Evolutionary conservation across 169 alveolate species (phyloP).

Genomic region (Eimeria brunetti): DNA sequence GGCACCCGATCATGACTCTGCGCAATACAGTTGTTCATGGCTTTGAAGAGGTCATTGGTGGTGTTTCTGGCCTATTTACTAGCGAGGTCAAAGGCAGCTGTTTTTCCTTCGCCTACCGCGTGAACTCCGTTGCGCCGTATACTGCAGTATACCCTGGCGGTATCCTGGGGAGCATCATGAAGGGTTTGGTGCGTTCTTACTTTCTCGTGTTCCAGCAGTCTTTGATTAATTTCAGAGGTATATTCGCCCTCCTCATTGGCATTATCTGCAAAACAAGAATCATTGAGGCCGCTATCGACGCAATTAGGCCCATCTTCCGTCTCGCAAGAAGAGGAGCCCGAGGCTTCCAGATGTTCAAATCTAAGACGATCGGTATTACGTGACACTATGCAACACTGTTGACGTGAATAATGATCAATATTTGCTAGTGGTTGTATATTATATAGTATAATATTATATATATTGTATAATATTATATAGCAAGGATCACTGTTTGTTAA

Average conservation of each 20-base stretch:
- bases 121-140: constrained; percentile 42
- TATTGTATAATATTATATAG: no score
- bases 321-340: constrained; percentile 37
- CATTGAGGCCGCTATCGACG: constrained; percentile 18
- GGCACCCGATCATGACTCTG: constrained; percentile 43
- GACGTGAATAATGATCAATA: no score
- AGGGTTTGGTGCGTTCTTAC: constrained; percentile 65
- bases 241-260: constrained; percentile 53
- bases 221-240: constrained; percentile 61
- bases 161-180: constrained; percentile 70
- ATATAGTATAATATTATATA: no score
- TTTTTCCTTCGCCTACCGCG: constrained; percentile 61
- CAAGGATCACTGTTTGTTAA: no score
- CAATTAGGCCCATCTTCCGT: constrained; percentile 45
- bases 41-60: constrained; percentile 44
- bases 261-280: constrained; percentile 60
- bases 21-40: constrained; percentile 31
- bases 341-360: not conserved
- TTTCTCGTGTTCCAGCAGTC: constrained; percentile 60
- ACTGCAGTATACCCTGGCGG: constrained; percentile 70
- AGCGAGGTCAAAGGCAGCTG: constrained; percentile 63
- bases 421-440: no score
- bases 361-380: constrained; percentile 41
- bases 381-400: no score
- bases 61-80: constrained; percentile 30